These are phyloP conservation scores for Asclepias syriaca DNA, from an alignment of 257 asterid species.

Conservation along the genomic window DNA sequence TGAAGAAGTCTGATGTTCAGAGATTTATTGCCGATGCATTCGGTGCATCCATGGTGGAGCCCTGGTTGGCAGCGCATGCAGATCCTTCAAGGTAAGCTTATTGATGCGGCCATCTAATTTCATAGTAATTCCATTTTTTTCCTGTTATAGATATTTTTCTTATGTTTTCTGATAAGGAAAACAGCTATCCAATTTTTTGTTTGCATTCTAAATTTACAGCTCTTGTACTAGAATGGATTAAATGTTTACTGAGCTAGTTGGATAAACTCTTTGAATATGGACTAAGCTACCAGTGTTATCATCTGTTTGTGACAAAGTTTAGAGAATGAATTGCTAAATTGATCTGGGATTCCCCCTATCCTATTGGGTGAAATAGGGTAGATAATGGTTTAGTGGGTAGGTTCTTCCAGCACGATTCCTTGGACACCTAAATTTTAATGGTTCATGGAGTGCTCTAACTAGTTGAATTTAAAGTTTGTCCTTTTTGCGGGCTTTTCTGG, in stretches of 20 bases:
- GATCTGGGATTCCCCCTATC: not conserved
- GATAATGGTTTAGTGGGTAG: not conserved
- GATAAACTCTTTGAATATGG: not conserved
- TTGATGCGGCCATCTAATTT: slow-evolving; percentile 9
- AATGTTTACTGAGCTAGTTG: not conserved
- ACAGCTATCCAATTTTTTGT: not conserved
- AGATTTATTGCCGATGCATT: slow-evolving; percentile 70
- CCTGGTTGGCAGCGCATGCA: slow-evolving; percentile 97
- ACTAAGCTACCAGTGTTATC: not conserved
- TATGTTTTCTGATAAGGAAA: not conserved
- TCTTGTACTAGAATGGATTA: not conserved
- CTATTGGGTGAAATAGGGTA: not conserved
- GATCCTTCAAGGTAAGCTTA: slow-evolving; percentile 81
- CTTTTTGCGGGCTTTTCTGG: too few relatives aligned
- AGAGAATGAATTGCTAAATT: not conserved
- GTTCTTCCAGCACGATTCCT: not conserved
- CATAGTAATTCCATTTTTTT: not conserved
- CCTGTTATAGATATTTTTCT: not conserved
- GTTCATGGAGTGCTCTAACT: not conserved
- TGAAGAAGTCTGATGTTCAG: slow-evolving; percentile 53
- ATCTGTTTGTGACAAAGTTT: not conserved
- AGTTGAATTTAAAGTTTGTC: not conserved
- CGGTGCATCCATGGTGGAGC: slow-evolving; percentile 91
- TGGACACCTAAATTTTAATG: not conserved
- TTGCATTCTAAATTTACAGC: not conserved